Evolutionary conservation across 495 filamentous ascomycete species (phyloP).

Genomic region (Xylona heveae): DNA sequence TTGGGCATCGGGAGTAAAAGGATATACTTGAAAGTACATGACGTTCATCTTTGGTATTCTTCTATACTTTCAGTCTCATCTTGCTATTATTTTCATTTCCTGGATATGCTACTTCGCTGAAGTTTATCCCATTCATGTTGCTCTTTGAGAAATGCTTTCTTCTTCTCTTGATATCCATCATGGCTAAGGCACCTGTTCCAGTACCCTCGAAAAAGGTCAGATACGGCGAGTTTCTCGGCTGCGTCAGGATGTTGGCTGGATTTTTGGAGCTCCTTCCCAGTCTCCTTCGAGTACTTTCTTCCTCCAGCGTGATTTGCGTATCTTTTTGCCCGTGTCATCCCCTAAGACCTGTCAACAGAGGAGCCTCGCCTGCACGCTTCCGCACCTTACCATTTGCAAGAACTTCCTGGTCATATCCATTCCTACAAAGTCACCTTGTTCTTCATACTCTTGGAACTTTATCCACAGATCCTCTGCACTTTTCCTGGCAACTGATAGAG

Average conservation of each 20-base stretch:
- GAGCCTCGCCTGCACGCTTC: neutral
- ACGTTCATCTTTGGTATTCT: too few relatives aligned
- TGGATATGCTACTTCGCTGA: too few relatives aligned
- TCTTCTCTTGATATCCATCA: constrained; percentile 2
- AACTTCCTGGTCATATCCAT: constrained; percentile 32
- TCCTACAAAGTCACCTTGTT: constrained; percentile 25
- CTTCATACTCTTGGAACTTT: constrained; percentile 20
- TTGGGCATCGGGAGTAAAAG: too few relatives aligned
- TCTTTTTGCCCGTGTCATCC: constrained; percentile 27
- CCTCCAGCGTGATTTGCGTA: constrained; percentile 30
- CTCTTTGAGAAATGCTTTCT: constrained; percentile 4
- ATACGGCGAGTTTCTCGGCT: constrained; percentile 2
- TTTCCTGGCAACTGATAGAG: constrained; percentile 17
- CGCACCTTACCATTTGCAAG: constrained; percentile 24
- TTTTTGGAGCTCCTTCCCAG: constrained; percentile 10
- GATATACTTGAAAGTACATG: too few relatives aligned
- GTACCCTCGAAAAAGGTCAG: constrained; percentile 1
- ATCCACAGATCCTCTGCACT: constrained; percentile 18
- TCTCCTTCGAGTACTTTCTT: constrained; percentile 20
- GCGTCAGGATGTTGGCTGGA: constrained; percentile 1
- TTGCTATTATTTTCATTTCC: too few relatives aligned
- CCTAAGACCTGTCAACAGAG: constrained; percentile 6
- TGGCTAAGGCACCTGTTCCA: constrained; percentile 1
- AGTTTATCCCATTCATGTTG: constrained; percentile 1
- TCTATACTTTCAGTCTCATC: too few relatives aligned